Base-by-base conservation (phyloP, 2,329 filamentous ascomycete genomes). In the Ceratocystis diversiconidia region DNA sequence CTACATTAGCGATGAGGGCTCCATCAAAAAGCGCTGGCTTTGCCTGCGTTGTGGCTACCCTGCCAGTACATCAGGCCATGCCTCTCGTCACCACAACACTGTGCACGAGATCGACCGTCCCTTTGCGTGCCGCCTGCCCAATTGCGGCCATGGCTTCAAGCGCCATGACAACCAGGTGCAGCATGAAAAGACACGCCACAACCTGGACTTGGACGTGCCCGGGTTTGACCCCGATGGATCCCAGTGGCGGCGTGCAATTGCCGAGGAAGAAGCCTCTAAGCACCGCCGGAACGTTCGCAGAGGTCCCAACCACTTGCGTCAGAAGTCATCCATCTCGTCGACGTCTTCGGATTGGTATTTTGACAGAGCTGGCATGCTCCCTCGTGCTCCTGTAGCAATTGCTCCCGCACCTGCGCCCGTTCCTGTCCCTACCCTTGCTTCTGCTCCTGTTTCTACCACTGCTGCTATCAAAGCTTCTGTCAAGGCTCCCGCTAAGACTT, bases 171-270 rank as follows among this genome's bases (percentile, higher is more conserved):
- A 64, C 41, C 63, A 52, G 7, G 41, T 59, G 8, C 63, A 64
- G 36, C 63, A 64, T n/a, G 63, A 64, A 50, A 62, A 62, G 28
- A 62, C 61, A 44, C 43, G 46, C 19, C 61, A 62, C 61, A 62
- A 62, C 28, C 32, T 62, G 19, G 63, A 64, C 52, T 44, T 64
- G 0, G 52, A 57, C 28, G 2, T 30, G 52, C 52, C 52, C 22
- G 52, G 52, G 22, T 57, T 57, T 30, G 52, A 57, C 52, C 52
- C 52, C 10, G 52, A 57, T 17, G 52, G 52, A 12, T 36, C 15
- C 2, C 36, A 17, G 22, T 62, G 36, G 60, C 60, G 41, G 43
- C 61, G 61, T 44, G 43, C 61, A 6, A 15, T 46, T 10, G 41
- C 60, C 60, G 60, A 46, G 52, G 52, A 57, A 32, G 52, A 57